phyloP scores from a whole-genome alignment of 139 green algal genomes.

The Parachlorella kessleri region DNA sequence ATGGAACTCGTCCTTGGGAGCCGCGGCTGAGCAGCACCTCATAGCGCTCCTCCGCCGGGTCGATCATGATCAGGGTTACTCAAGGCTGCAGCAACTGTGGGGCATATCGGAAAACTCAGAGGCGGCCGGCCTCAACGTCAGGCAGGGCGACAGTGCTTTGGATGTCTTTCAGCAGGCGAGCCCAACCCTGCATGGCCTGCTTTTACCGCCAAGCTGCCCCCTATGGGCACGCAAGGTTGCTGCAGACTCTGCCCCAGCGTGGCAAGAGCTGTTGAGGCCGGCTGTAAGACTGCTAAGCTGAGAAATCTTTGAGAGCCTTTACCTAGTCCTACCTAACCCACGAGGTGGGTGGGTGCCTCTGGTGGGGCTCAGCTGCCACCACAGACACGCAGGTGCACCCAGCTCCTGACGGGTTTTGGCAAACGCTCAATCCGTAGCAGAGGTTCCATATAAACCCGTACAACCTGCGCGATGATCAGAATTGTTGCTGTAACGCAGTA shows the following conservation, averaged over 20 bases:
- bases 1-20: not conserved
- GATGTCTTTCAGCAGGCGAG: too few relatives aligned
- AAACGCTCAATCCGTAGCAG: not conserved
- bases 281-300: not conserved
- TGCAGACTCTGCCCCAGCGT: not conserved
- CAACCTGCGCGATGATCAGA: too few relatives aligned
- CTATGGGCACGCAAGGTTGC: conserved; percentile 35
- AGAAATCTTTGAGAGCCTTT: not conserved
- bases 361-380: not conserved
- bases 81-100: too few relatives aligned
- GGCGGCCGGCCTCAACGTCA: too few relatives aligned
- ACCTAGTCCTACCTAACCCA: not conserved
- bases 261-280: conserved; percentile 8
- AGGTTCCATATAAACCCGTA: not conserved
- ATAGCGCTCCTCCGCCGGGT: too few relatives aligned
- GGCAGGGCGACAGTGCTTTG: too few relatives aligned
- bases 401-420: not conserved
- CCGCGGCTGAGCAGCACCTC: not conserved
- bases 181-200: too few relatives aligned
- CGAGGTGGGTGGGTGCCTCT: not conserved
- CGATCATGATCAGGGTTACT: too few relatives aligned
- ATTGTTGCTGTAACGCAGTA: too few relatives aligned
- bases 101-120: too few relatives aligned
- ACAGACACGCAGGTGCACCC: not conserved
- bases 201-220: conserved; percentile 16